A percentile compares a stretch with the other conserved stretches of the same genome.
These are phyloP conservation scores for Perkinsus olseni DNA, from an alignment of 169 alveolate genomes.

Conservation along the genomic window DNA sequence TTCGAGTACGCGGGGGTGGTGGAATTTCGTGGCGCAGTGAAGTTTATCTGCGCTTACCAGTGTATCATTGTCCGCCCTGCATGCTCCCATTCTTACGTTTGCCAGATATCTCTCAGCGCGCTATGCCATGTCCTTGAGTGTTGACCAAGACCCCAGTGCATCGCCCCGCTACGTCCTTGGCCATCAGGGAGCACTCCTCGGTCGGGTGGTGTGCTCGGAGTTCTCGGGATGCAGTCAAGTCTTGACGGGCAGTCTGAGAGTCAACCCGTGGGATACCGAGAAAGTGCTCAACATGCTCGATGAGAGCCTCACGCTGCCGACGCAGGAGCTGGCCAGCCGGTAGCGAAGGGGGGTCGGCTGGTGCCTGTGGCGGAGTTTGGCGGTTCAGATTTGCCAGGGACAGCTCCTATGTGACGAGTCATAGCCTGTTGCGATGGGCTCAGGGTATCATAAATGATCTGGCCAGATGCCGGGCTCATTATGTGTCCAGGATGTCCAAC, in stretches of 20 bases:
- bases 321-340: background rate
- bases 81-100: too few relatives aligned
- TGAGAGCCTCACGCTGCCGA: background rate
- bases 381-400: background rate
- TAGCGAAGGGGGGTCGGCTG: background rate
- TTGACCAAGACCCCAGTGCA: background rate
- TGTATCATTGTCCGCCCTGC: too few relatives aligned
- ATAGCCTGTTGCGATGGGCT: background rate
- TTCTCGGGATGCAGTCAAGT: background rate
- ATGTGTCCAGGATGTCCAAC: background rate
- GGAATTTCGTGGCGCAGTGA: too few relatives aligned
- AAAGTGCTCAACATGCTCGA: background rate
- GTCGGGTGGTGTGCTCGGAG: background rate
- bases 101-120: background rate
- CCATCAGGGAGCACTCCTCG: background rate
- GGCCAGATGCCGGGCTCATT: background rate
- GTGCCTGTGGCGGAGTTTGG: background rate
- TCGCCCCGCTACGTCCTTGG: background rate
- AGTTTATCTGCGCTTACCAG: too few relatives aligned
- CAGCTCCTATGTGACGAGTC: background rate
- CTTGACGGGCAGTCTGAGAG: background rate
- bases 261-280: background rate
- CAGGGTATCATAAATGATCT: background rate
- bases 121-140: background rate
- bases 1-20: slow-evolving; percentile 41